Base-by-base conservation (phyloP, 1,284 basidiomycete species). In the Garcileccinum viscosum region DNA sequence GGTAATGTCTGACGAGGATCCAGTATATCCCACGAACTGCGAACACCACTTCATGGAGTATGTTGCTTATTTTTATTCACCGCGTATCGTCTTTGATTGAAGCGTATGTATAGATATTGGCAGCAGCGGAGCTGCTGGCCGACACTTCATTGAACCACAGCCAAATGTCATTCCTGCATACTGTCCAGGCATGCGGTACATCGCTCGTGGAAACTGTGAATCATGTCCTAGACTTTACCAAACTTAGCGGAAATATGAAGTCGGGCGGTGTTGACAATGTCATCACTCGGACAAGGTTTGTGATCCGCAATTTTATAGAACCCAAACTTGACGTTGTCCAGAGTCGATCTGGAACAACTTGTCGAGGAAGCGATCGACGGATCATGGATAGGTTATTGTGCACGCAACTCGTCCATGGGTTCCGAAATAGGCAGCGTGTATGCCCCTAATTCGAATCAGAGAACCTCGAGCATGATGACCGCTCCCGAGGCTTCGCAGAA, bases 361-460 rank as follows among this genome's bases (percentile, higher is more conserved):
- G 89, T 98, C n/a, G 96, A 98, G 82, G 95, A 97, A 77, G 96
- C 96, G 1, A 93, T 97, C 35, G 96, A 98, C 76, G 95, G 96
- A 32, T 97, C 95, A 74, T 98, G 94, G 94, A 94, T 98, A 62
- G 96, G 97, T 9, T 92, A 96, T 77, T 90, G 94, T 60, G 96
- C 96, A 4, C 88, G 95, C 44, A 89, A 90, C 66, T 88, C 87
- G 69, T 83, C 84, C 66, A 85, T 87, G 71, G 87, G 90, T 71
- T 90, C 90, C 32, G 95, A 93, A 70, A 96, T 98, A 71, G 97
- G 97, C 30, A 96, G 93, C 74, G 93, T 97, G 37, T 98, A 98
- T 82, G 95, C 96, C 4, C 93, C 89, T 19, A 87, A 86, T 76
- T 85, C 84, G 67, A 88, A 86, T 62, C 81, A 82, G 15, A 82